phyloP scores from a whole-genome alignment of 345 rosid species.

The Theobroma cacao region DNA sequence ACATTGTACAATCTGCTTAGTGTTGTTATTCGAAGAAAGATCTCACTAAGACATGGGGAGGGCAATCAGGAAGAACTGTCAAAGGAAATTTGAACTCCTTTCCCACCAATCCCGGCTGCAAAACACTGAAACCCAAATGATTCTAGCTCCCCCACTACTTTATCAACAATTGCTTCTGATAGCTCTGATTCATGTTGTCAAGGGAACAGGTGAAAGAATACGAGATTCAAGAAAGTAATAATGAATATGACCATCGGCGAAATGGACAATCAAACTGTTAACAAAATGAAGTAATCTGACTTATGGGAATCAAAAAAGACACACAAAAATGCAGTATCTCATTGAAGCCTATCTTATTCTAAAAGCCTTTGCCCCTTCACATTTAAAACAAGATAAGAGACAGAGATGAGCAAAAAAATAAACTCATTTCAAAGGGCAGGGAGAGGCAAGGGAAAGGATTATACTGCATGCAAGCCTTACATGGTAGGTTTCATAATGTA shows the following conservation, averaged over 20 bases:
- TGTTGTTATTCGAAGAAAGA: background rate
- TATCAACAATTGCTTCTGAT: slow-evolving; percentile 51
- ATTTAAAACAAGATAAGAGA: background rate
- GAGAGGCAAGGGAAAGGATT: background rate
- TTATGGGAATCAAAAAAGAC: background rate
- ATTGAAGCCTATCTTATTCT: background rate
- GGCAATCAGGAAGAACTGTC: slow-evolving; percentile 29
- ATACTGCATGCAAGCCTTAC: background rate
- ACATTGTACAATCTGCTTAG: background rate
- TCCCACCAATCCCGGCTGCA: slow-evolving; percentile 72
- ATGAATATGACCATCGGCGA: background rate
- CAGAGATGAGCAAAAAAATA: background rate
- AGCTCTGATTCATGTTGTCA: slow-evolving; percentile 49
- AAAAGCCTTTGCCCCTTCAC: background rate
- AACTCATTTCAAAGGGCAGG: background rate
- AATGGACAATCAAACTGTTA: background rate
- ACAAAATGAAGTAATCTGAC: background rate
- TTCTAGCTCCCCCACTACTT: slow-evolving; percentile 67
- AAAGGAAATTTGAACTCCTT: slow-evolving; percentile 66
- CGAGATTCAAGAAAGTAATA: background rate
- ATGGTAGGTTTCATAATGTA: background rate
- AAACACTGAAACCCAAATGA: slow-evolving; percentile 82
- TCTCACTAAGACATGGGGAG: background rate
- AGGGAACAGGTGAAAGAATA: slow-evolving; percentile 20
- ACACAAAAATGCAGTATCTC: background rate